Evolutionary conservation across 2,329 filamentous ascomycete genomes (phyloP).

Genomic region (Hypoxylon sp.): DNA sequence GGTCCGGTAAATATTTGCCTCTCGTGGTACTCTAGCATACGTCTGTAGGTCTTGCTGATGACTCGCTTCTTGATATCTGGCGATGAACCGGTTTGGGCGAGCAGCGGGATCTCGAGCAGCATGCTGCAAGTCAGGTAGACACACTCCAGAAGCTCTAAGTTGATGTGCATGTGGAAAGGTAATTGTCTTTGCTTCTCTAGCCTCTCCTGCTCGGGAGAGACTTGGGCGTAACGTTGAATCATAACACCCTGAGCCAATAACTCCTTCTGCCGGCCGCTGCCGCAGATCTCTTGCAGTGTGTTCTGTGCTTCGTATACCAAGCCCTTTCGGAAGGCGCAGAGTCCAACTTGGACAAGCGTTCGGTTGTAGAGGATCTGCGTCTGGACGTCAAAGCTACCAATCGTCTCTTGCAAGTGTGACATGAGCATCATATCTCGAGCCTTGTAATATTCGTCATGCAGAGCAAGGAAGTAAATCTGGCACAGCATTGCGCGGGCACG

Average conservation of each 20-base stretch:
- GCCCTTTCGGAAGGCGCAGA: constrained; percentile 97
- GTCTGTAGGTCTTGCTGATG: constrained; percentile 99
- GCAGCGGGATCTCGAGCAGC: constrained; percentile 96
- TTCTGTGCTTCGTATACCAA: constrained; percentile 98
- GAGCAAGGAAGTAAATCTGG: constrained; percentile 97
- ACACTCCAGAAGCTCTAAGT: constrained; percentile 96
- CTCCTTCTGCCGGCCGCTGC: constrained; percentile 97
- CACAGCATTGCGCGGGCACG: constrained; percentile 97
- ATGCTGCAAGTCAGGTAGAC: constrained; percentile 99
- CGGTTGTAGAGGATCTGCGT: constrained; percentile 99
- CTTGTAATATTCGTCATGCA: constrained; percentile 98
- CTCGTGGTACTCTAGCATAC: constrained; percentile 99
- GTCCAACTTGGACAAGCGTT: constrained; percentile 95
- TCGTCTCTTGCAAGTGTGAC: constrained; percentile 98
- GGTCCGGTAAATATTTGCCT: constrained; percentile 98
- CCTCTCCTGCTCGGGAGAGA: constrained; percentile 97
- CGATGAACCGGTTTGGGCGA: constrained; percentile 96
- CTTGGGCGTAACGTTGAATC: constrained; percentile 96
- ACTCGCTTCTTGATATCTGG: constrained; percentile 97
- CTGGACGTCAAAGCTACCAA: constrained; percentile 94
- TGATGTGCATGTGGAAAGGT: constrained; percentile 99
- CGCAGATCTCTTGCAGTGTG: constrained; percentile 97
- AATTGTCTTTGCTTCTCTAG: constrained; percentile 97
- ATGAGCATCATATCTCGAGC: constrained; percentile 99
- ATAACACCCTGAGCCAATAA: constrained; percentile 97